Conservation (phyloP, 2,329 filamentous ascomycete species). For the Alternaria alternata region DNA sequence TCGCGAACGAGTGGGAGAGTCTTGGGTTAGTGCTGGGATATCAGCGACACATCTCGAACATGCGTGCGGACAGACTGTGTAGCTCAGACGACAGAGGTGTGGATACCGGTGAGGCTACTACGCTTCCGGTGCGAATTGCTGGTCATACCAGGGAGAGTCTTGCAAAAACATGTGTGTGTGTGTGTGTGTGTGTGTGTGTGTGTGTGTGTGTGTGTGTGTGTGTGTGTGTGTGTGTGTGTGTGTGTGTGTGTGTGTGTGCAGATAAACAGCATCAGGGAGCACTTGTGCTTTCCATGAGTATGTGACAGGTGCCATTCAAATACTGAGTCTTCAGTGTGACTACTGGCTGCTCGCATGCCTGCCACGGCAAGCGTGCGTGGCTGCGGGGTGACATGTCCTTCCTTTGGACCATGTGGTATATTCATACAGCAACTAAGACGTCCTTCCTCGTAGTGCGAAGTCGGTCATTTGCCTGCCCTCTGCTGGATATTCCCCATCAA, state of each 20-base stretch:
- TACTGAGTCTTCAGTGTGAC: constrained; percentile 63
- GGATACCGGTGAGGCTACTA: not conserved
- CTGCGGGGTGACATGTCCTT: not conserved
- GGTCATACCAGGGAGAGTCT: not conserved
- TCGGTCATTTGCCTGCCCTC: not conserved
- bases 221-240: too few species aligned
- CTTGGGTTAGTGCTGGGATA: not conserved
- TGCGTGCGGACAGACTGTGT: not conserved
- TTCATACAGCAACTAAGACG: not conserved
- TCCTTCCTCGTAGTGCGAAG: not conserved
- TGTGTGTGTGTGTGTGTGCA: not conserved
- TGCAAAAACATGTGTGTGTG: not conserved
- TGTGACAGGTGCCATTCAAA: not conserved
- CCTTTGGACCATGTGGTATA: not conserved
- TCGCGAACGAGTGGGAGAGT: not conserved
- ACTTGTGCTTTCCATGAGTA: not conserved
- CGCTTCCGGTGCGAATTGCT: not conserved
- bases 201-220: too few species aligned
- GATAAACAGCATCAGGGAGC: not conserved
- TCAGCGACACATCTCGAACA: not conserved
- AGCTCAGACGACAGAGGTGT: not conserved
- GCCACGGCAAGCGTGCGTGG: not conserved
- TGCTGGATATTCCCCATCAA: not conserved
- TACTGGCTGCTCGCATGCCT: not conserved
- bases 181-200: too few species aligned